Evolutionary conservation across 371 early-diverging fungal species (phyloP).

Genomic region (Rhizopus delemar): DNA sequence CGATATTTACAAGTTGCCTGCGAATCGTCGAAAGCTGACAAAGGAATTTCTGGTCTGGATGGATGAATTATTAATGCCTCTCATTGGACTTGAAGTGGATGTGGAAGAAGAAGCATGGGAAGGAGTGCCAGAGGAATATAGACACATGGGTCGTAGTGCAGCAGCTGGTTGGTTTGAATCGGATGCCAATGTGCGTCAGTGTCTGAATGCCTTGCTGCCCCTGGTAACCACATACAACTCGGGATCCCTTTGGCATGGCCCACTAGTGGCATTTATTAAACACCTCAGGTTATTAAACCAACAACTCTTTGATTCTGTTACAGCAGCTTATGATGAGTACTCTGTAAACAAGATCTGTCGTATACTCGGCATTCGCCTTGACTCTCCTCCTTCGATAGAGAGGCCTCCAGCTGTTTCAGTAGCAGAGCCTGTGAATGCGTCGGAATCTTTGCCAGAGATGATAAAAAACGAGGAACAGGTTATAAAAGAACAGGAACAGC

Average conservation of each 20-base stretch:
- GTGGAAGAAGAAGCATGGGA: slow-evolving; percentile 17
- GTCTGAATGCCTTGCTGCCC: slow-evolving; percentile 37
- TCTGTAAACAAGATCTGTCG: slow-evolving; percentile 37
- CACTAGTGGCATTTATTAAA: slow-evolving; percentile 39
- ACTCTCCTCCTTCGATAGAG: slow-evolving; percentile 21
- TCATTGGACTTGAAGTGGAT: slow-evolving; percentile 39
- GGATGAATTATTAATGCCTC: slow-evolving; percentile 43
- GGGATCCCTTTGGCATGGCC: slow-evolving; percentile 39
- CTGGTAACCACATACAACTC: slow-evolving; percentile 35
- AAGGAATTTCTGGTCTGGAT: slow-evolving; percentile 46
- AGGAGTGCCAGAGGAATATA: slow-evolving; percentile 23
- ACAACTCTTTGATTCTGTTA: slow-evolving; percentile 39
- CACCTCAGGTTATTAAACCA: slow-evolving; percentile 45
- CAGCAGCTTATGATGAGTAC: slow-evolving; percentile 30
- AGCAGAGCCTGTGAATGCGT: not conserved
- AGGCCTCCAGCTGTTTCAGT: not conserved
- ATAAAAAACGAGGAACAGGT: too few relatives aligned
- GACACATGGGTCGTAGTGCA: slow-evolving; percentile 1
- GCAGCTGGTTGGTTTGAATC: slow-evolving; percentile 48
- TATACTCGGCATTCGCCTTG: slow-evolving; percentile 41
- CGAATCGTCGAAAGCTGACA: slow-evolving; percentile 41
- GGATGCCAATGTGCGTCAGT: slow-evolving; percentile 39
- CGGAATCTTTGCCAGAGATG: too few relatives aligned
- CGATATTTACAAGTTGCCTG: slow-evolving; percentile 32
- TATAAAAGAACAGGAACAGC: not conserved